Base-by-base conservation (phyloP, 176 grass and related monocot genomes). In the Oryza nivara region DNA sequence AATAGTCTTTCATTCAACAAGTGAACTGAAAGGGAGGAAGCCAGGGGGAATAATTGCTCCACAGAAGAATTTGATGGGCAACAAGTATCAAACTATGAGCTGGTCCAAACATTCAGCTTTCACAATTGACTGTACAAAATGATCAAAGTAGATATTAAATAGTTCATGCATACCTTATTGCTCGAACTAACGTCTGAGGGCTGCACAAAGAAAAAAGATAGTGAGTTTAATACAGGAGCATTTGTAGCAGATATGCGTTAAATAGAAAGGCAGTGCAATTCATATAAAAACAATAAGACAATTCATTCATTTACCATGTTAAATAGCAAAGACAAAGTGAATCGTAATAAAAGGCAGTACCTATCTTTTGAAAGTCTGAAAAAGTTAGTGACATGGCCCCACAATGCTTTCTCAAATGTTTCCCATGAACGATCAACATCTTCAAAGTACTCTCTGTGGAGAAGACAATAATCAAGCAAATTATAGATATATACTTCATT, bases 371-470 rank as follows among this genome's bases (percentile, higher is more conserved):
- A 91, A 69, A 94, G 97, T 75, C 58, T 92, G 84, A 91, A 99
- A 74, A 92, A 99, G 70, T 99, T 99, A 47, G 80, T 63, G 76
- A 96, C 76, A 49, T 99, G 91, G 65, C 63, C 82, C 97, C 97
- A 99, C 85, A 99, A 91, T 61, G 88, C 82, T 84, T 91, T 99
- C 82, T 99, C 97, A 92, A 96, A 99, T 84, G 92, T 99, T 80
- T 99, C 97, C 97, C 97, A 99, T 36, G 93, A 91, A 76, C 80
- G 54, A 90, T 96, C 92, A 23, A 99, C 97, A 91, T 99, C 93
- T 90, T 99, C 97, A 84, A 99, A 99, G 78, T 99, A 99, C 86
- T 99, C 93, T 92, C 97, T 99, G 87, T 58, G 78, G 68, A 77
- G 4, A 91, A 70, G 38, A 78, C 73, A 88, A 90, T 54, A 83